Evolutionary conservation across 1,139 yeast species (phyloP), one percentile per base, ranked within the genome.

Genomic region (Komagataea norvegica): DNA sequence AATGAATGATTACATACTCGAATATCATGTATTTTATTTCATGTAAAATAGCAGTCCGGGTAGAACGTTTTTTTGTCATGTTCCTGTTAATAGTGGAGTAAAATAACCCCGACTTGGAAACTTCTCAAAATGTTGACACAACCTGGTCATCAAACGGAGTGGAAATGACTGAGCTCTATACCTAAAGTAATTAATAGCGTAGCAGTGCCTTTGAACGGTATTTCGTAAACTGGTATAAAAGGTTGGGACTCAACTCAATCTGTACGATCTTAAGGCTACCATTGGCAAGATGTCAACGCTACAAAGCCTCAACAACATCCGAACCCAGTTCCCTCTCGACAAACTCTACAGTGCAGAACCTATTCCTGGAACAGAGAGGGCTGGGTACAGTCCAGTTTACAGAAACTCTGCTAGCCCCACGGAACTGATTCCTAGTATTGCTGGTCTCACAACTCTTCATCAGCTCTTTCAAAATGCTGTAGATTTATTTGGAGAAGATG

Each of bases 261-360:
- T n/a, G n/a, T n/a, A n/a, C n/a, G n/a, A n/a, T n/a, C n/a, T n/a
- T n/a, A n/a, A n/a, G n/a, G n/a, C n/a, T n/a, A n/a, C n/a, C n/a
- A n/a, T n/a, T n/a, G n/a, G 8, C 25, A 7, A 10, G 24, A 9
- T 14, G 25, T 10, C 31, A 20, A 32, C 36, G 14, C 19, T 46
- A 25, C 17, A 29, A 6, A 37, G 37, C 16, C 41, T 47, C 17
- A 46, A 45, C 29, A 9, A 26, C 1, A 41, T 48, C 3, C 48
- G 44, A 31, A 45, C 30, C 64, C 63, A 54, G 60, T 70, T 20
- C 57, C 67, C 20, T 61, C 75, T 1, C 36, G 79, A 5, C 69
- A 79, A 7, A 66, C 72, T 31, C 42, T 77, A 28, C 30, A 59
- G 58, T 40, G 55, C 71, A 3, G 54, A 63, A 4, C 62, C 77